These are phyloP conservation scores for Ammopiptanthus mongolicus DNA, from an alignment of 306 rosid genomes.

Conservation along the genomic window DNA sequence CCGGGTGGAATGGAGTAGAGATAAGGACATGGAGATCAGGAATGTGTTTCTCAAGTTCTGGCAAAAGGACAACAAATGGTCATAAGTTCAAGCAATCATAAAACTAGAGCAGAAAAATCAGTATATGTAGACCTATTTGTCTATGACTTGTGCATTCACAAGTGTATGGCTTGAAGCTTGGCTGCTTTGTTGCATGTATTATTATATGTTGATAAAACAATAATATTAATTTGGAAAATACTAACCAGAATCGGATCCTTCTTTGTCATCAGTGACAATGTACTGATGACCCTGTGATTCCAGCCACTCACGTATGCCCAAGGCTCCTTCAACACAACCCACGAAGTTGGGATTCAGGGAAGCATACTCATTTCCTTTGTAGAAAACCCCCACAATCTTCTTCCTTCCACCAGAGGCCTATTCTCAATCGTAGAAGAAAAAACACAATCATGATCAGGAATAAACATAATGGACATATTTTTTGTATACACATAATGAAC, in stretches of 20 bases:
- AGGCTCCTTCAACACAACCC: conserved; percentile 82
- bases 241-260: conserved; percentile 76
- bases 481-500: neutral
- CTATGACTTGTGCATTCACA: neutral
- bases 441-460: neutral
- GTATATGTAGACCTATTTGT: neutral
- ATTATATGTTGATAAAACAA: neutral
- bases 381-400: conserved; percentile 95
- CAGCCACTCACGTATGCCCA: conserved; percentile 87
- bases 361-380: conserved; percentile 85
- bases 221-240: neutral
- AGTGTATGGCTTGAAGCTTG: neutral
- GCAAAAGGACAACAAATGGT: neutral
- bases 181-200: neutral
- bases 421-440: conserved; percentile 10
- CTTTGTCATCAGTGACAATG: conserved; percentile 94
- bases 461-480: too few relatives aligned
- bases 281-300: conserved; percentile 90
- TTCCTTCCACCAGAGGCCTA: conserved; percentile 76
- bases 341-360: conserved; percentile 78
- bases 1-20: conserved; percentile 95
- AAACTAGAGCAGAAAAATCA: neutral
- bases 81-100: conserved; percentile 15
- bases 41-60: conserved; percentile 89
- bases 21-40: conserved; percentile 86